phyloP scores from a whole-genome alignment of 139 green algal genomes.

The Coccomyxa sp. region DNA sequence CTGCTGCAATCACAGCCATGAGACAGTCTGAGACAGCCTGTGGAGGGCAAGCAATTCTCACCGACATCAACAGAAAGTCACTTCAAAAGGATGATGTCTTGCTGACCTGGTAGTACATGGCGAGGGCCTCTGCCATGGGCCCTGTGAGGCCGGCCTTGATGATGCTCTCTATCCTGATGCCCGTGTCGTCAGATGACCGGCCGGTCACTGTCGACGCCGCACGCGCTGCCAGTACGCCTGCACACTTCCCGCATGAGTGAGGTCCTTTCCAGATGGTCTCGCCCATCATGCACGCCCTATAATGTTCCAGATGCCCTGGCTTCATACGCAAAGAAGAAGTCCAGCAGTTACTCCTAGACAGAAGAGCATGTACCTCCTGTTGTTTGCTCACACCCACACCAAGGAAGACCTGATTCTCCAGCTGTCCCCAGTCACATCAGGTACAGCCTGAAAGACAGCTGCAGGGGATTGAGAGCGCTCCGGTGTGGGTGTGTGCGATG shows the following conservation, averaged over 20 bases:
- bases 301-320: neutral
- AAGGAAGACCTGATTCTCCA: neutral
- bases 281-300: neutral
- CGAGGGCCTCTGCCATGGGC: conserved; percentile 31
- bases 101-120: conserved; percentile 23
- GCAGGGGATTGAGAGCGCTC: no score
- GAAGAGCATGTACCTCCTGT: neutral
- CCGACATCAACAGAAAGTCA: neutral
- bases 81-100: neutral
- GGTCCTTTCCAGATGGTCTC: neutral
- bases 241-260: neutral
- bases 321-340: neutral
- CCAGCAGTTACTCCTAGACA: neutral
- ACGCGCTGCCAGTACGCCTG: conserved; percentile 9
- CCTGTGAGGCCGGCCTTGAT: conserved; percentile 14
- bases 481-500: no score
- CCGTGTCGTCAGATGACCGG: neutral
- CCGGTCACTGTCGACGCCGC: neutral
- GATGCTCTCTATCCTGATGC: conserved; percentile 1
- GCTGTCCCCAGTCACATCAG: no score
- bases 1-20: neutral
- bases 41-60: neutral
- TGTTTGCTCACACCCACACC: neutral
- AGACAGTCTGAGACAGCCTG: no score
- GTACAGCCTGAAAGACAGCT: no score